Conservation (phyloP, 2,329 filamentous ascomycete species). For the Conoideocrella luteorostrata region DNA sequence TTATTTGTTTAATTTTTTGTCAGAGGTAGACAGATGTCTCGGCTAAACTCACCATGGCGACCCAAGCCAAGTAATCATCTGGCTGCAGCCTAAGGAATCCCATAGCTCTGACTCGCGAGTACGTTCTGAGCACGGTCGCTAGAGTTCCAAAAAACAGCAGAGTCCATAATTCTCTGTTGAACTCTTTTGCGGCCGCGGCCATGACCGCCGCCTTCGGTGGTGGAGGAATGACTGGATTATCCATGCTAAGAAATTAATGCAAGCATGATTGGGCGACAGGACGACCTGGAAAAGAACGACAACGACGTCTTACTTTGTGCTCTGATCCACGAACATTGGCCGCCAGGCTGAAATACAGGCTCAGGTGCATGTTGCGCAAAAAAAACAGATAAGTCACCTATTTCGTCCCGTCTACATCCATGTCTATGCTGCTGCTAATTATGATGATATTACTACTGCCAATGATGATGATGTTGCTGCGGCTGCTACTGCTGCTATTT, state of each 20-base stretch:
- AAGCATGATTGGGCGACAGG: background rate
- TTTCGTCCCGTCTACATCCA: no score
- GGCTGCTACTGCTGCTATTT: background rate
- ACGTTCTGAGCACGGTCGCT: slow-evolving; percentile 44
- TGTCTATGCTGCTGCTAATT: no score
- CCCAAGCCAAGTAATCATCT: slow-evolving; percentile 55
- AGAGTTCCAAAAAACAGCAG: slow-evolving; percentile 43
- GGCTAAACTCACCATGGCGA: slow-evolving; percentile 38
- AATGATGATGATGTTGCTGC: background rate
- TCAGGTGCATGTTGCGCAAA: background rate
- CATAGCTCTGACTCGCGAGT: slow-evolving; percentile 39
- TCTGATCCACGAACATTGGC: background rate
- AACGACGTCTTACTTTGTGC: background rate
- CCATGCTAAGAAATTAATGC: background rate
- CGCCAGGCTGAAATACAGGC: background rate
- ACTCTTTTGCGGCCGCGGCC: slow-evolving; percentile 18
- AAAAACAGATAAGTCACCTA: no score
- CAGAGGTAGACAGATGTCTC: background rate
- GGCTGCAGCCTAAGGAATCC: slow-evolving; percentile 44
- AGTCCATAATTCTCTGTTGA: slow-evolving; percentile 29
- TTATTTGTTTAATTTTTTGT: background rate
- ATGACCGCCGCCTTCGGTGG: slow-evolving; percentile 16
- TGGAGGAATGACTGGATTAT: slow-evolving; percentile 7
- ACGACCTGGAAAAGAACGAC: slow-evolving; percentile 1
- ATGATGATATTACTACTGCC: no score